Percentiles rank a stretch among this genome's conserved stretches.
Evolutionary conservation across 371 early-diverging fungal species (phyloP).

Genomic region (Furculomyces boomerangus): DNA sequence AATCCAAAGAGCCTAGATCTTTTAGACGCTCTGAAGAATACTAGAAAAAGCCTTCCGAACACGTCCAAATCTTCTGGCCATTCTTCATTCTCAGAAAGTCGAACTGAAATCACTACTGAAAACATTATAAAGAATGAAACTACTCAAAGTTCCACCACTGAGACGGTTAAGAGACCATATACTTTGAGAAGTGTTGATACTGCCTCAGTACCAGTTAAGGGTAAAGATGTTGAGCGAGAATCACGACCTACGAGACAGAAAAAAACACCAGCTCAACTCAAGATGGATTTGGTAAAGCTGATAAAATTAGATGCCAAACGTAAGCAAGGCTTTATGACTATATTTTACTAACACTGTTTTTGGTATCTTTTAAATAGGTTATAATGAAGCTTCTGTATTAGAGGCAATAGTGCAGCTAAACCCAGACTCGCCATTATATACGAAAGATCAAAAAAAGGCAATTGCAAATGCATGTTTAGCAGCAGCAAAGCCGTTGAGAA

Average conservation of each 20-base stretch:
- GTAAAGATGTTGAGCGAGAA: too few species aligned
- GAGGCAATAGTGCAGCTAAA: neutral
- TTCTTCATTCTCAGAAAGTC: too few species aligned
- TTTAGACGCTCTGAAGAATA: too few species aligned
- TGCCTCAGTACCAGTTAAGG: too few species aligned
- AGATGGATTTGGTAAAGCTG: neutral
- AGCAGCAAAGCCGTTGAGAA: constrained; percentile 1
- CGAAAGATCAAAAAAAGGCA: constrained; percentile 2
- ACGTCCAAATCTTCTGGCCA: too few species aligned
- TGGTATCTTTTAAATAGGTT: neutral
- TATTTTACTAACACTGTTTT: neutral
- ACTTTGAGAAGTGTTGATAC: too few species aligned
- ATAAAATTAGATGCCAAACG: neutral
- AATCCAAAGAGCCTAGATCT: too few species aligned
- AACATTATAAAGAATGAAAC: too few species aligned
- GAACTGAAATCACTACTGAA: too few species aligned
- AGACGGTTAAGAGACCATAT: too few species aligned
- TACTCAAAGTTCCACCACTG: too few species aligned
- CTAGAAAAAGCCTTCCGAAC: too few species aligned
- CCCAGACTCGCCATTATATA: neutral
- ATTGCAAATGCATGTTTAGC: constrained; percentile 2
- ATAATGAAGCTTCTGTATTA: neutral
- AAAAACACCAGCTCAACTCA: constrained; percentile 1
- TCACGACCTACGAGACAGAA: neutral
- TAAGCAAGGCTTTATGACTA: neutral